A percentile compares a stretch with the other conserved stretches of the same genome.
These are phyloP conservation scores for Closterium sp. DNA, from an alignment of 139 green algal species.

Conservation along the genomic window DNA sequence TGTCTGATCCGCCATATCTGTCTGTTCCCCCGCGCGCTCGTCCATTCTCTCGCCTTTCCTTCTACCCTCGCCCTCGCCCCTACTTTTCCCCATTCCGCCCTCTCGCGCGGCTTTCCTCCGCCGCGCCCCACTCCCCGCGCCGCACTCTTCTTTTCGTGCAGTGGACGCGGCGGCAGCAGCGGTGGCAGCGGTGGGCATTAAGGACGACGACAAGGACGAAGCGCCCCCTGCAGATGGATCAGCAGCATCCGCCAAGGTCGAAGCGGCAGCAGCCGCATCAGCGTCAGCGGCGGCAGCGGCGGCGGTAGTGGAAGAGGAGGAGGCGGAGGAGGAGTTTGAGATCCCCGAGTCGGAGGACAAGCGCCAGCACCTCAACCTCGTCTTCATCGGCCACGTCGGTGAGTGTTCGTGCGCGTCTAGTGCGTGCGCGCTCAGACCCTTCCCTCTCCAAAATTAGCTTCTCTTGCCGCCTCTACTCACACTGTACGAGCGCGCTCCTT, in stretches of 20 bases:
- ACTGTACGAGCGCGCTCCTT: neutral
- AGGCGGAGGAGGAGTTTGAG: constrained; percentile 22
- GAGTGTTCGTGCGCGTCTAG: neutral
- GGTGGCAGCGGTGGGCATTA: too few species aligned
- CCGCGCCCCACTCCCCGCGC: too few species aligned
- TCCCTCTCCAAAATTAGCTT: too few species aligned
- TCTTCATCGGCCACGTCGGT: constrained; percentile 99
- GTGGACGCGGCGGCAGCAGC: too few species aligned
- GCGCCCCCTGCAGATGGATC: neutral
- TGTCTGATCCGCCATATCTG: too few species aligned
- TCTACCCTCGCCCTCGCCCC: neutral
- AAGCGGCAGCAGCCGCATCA: neutral
- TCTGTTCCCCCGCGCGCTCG: too few species aligned
- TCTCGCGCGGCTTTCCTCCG: too few species aligned
- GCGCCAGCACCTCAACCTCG: constrained; percentile 95
- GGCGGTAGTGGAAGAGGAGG: neutral
- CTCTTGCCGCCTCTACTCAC: neutral
- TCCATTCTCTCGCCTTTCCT: neutral
- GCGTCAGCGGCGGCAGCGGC: neutral
- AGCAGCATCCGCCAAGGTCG: neutral
- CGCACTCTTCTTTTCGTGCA: too few species aligned
- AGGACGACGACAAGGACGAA: too few species aligned
- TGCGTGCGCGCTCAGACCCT: neutral
- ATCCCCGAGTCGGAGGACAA: constrained; percentile 43
- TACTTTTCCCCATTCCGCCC: too few species aligned